phyloP scores from a whole-genome alignment of 2,329 filamentous ascomycete species.

The Xylaria sp. region DNA sequence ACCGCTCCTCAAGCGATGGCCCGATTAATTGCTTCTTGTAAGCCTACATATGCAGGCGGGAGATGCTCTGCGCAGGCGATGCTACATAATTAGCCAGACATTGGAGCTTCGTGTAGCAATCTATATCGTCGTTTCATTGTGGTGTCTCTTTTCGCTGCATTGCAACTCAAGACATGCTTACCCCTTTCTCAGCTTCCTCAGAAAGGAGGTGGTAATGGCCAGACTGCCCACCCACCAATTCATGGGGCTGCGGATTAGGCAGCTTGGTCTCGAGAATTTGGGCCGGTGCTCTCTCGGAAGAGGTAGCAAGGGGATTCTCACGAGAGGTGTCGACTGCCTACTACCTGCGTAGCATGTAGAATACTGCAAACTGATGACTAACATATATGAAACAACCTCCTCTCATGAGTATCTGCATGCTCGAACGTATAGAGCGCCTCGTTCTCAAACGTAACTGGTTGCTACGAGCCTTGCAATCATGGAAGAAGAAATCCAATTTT shows the following conservation, averaged over 20 bases:
- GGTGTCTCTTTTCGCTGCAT: slow-evolving; percentile 11
- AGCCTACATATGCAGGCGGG: slow-evolving; percentile 27
- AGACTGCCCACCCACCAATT: background rate
- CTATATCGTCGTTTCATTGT: slow-evolving; percentile 12
- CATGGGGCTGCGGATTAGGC: background rate
- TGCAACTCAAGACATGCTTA: slow-evolving; percentile 23
- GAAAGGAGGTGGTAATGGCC: slow-evolving; percentile 6
- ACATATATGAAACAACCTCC: background rate
- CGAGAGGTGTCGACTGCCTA: background rate
- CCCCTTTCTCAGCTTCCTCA: slow-evolving; percentile 22
- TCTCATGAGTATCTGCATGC: background rate
- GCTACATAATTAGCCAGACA: slow-evolving; percentile 9
- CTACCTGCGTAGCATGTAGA: background rate
- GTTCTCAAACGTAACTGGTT: background rate
- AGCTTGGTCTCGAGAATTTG: background rate
- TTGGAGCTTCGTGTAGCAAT: background rate
- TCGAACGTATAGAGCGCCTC: background rate
- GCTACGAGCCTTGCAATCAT: background rate
- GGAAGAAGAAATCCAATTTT: background rate
- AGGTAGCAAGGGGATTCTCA: background rate
- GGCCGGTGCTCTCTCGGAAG: background rate
- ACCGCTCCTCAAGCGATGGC: slow-evolving; percentile 21
- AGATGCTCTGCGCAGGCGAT: slow-evolving; percentile 10
- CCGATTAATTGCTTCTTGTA: slow-evolving; percentile 21
- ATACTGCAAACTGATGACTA: slow-evolving; percentile 1